These are phyloP conservation scores for Wallacemonas sp. DNA, from an alignment of 208 protist genomes.

Conservation along the genomic window DNA sequence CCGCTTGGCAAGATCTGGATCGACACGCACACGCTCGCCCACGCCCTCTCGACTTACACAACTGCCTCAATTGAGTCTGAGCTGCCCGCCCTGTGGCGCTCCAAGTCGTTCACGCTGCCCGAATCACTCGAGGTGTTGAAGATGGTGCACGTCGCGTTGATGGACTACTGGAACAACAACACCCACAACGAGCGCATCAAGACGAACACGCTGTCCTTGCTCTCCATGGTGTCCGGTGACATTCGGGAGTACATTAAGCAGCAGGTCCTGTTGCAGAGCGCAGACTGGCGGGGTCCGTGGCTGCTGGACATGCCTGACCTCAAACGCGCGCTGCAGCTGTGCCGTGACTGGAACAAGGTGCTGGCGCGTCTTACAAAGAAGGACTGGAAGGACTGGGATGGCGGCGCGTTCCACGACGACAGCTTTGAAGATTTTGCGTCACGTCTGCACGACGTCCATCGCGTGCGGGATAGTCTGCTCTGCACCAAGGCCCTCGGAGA, in stretches of 20 bases:
- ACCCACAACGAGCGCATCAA: conserved; percentile 62
- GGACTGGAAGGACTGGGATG: conserved; percentile 80
- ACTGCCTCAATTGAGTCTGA: conserved; percentile 62
- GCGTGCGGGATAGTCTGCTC: conserved; percentile 65
- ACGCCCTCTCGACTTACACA: conserved; percentile 67
- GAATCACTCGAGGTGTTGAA: conserved; percentile 78
- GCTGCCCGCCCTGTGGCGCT: conserved; percentile 79
- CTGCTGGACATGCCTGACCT: conserved; percentile 64
- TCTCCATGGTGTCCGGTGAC: conserved; percentile 85
- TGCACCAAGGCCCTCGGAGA: conserved; percentile 35
- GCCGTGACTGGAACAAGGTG: conserved; percentile 68
- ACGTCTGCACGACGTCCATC: conserved; percentile 67
- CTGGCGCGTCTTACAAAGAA: conserved; percentile 39
- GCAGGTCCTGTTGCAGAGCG: conserved; percentile 67
- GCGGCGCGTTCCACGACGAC: conserved; percentile 72
- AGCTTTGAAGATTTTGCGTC: conserved; percentile 59
- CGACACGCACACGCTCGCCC: conserved; percentile 62
- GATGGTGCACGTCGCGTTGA: conserved; percentile 56
- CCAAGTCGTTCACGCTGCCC: conserved; percentile 71
- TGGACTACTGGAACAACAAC: conserved; percentile 71
- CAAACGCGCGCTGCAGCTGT: conserved; percentile 50
- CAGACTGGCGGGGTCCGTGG: conserved; percentile 82
- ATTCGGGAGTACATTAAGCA: conserved; percentile 80
- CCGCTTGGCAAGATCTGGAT: conserved; percentile 76
- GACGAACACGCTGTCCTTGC: conserved; percentile 69